These are phyloP conservation scores for Begonia loranthoides DNA, from an alignment of 306 rosid genomes.

Conservation along the genomic window DNA sequence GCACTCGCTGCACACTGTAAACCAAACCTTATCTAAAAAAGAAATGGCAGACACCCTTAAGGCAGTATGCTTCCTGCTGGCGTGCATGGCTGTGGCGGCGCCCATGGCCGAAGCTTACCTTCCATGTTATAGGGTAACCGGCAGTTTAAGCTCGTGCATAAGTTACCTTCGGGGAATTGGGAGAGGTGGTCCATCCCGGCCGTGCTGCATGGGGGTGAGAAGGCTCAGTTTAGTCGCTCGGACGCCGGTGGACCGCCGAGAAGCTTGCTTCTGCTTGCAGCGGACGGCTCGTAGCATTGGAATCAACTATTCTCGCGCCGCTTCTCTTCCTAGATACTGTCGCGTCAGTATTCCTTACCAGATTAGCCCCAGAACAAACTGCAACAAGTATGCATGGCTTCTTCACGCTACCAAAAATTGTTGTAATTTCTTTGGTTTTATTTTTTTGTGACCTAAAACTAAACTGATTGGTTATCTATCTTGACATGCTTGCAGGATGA, in stretches of 20 bases:
- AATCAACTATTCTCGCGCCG: background rate
- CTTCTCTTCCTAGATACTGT: background rate
- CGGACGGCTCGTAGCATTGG: background rate
- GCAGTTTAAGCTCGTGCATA: background rate
- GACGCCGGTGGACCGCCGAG: background rate
- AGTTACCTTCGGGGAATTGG: background rate
- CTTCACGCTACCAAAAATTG: too few species aligned
- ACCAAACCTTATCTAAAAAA: background rate
- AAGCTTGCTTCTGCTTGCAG: background rate
- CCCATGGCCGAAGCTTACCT: constrained; percentile 24
- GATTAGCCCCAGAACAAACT: constrained; percentile 3
- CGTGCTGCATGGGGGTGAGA: constrained; percentile 1
- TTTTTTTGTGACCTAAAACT: too few species aligned
- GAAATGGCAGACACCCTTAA: constrained; percentile 18
- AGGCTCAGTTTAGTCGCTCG: background rate
- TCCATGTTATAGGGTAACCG: constrained; percentile 24
- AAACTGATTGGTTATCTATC: background rate
- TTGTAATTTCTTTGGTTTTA: background rate
- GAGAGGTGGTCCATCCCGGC: background rate
- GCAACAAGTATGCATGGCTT: background rate
- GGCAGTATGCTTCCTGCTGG: constrained; percentile 12
- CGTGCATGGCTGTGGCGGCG: constrained; percentile 24
- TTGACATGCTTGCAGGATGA: background rate
- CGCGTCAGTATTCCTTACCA: background rate
- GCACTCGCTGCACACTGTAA: too few species aligned